Conservation (phyloP, 148 eudicot genomes). For the Rhododendron griersonianum region DNA sequence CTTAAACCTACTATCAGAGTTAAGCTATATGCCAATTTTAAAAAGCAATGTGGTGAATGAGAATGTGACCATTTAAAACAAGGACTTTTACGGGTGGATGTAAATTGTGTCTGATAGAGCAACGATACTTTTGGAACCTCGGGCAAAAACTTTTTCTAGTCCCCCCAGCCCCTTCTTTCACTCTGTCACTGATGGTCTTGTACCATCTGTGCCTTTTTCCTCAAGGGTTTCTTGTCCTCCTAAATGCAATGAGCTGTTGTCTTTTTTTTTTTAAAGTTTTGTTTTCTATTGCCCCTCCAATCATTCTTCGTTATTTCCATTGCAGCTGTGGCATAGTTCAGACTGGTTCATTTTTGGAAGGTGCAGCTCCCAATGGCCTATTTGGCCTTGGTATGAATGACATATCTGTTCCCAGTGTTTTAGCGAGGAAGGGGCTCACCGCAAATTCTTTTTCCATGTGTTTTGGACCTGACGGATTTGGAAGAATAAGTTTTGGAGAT, state of each 20-base stretch:
- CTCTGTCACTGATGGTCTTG: background rate
- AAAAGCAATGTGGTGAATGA: background rate
- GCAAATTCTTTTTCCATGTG: constrained; percentile 96
- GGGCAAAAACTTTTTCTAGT: background rate
- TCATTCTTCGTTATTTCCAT: constrained; percentile 2
- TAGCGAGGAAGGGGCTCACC: constrained; percentile 56
- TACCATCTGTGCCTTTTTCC: background rate
- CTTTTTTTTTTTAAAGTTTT: background rate
- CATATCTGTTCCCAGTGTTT: constrained; percentile 70
- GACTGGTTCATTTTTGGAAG: constrained; percentile 76
- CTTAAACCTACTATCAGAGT: background rate
- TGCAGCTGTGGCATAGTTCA: constrained; percentile 76
- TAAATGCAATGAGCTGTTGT: background rate
- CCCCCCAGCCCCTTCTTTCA: background rate
- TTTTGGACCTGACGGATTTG: constrained; percentile 57
- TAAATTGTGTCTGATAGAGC: background rate
- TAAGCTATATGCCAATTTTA: background rate
- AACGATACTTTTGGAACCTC: background rate
- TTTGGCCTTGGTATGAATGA: constrained; percentile 74
- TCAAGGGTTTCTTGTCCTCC: background rate
- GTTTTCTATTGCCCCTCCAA: background rate
- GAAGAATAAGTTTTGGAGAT: constrained; percentile 90
- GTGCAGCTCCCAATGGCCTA: constrained; percentile 91
- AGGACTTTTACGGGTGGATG: background rate
- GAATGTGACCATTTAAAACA: background rate